Conservation (phyloP, 78 protist genomes). For the Dictyostelium capitatum region DNA sequence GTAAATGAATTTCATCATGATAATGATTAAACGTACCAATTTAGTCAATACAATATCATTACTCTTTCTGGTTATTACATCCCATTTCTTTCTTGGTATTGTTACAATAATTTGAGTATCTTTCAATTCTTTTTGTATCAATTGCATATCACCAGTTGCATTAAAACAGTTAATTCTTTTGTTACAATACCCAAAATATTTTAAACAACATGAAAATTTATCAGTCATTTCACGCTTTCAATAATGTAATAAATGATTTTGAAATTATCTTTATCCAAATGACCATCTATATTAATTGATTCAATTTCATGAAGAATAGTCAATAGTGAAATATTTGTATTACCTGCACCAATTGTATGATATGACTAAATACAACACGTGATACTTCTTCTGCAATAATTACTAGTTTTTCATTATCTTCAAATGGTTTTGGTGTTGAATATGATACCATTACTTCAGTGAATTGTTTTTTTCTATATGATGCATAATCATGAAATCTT, state of each 20-base stretch:
- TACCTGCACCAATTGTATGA: conserved; percentile 93
- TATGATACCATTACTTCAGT: conserved; percentile 27
- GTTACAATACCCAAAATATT: conserved; percentile 91
- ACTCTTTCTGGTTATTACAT: conserved; percentile 98
- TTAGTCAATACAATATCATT: conserved; percentile 87
- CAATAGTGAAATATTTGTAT: conserved; percentile 90
- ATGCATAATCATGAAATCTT: too few relatives aligned
- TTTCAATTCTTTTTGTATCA: conserved; percentile 94
- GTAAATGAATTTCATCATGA: conserved; percentile 99
- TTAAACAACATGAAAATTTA: conserved; percentile 86
- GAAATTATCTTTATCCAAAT: conserved; percentile 84
- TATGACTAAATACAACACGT: conserved; percentile 44
- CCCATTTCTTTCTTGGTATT: conserved; percentile 99
- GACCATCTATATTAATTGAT: conserved; percentile 10
- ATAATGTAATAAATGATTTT: conserved; percentile 99
- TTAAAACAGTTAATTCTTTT: conserved; percentile 98
- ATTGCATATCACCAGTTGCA: conserved; percentile 99
- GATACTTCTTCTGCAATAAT: conserved; percentile 7
- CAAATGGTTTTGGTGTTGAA: conserved; percentile 40
- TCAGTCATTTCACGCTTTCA: conserved; percentile 99
- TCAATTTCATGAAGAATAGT: conserved; percentile 87
- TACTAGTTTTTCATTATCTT: conserved; percentile 42
- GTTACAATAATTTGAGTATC: conserved; percentile 97
- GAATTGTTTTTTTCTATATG: conserved; percentile 15
- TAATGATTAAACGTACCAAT: conserved; percentile 93